Evolutionary conservation across 805 yeast species (phyloP).

Genomic region (Saturnispora dispora): DNA sequence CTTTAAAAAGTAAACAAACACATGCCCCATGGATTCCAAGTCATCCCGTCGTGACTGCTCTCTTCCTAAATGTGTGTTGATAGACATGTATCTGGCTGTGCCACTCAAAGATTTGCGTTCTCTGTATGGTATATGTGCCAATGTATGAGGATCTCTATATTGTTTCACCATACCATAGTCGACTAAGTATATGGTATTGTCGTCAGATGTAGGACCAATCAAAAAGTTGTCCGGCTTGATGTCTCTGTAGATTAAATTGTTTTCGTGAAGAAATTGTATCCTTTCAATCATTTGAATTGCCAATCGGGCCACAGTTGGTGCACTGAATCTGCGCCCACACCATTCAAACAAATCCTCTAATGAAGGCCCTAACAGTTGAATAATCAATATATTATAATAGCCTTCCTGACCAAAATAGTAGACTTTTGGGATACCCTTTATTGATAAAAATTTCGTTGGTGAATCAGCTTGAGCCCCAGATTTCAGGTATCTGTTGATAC

Average conservation of each 20-base stretch:
- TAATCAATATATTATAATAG: constrained; percentile 64
- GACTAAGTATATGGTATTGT: constrained; percentile 59
- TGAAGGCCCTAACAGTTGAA: constrained; percentile 76
- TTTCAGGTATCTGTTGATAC: constrained; percentile 27
- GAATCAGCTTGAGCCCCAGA: constrained; percentile 15
- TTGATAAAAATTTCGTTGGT: constrained; percentile 18
- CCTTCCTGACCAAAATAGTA: constrained; percentile 85
- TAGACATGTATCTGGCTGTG: constrained; percentile 82
- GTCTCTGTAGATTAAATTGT: constrained; percentile 70
- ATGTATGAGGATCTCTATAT: constrained; percentile 70
- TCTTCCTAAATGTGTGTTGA: constrained; percentile 78
- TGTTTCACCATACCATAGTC: constrained; percentile 88
- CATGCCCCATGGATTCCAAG: constrained; percentile 74
- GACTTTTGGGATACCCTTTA: constrained; percentile 69
- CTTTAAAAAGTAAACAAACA: constrained; percentile 65
- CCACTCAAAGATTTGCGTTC: constrained; percentile 76
- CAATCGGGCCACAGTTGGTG: constrained; percentile 63
- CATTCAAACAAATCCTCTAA: constrained; percentile 78
- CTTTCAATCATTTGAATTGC: constrained; percentile 72
- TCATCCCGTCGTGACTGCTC: constrained; percentile 82
- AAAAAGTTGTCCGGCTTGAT: constrained; percentile 79
- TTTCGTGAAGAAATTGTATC: constrained; percentile 66
- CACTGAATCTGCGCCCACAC: constrained; percentile 71
- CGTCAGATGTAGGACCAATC: constrained; percentile 49
- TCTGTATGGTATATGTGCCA: constrained; percentile 74